Percentiles rank a stretch among this genome's conserved stretches.
phyloP scores from a whole-genome alignment of 2,329 filamentous ascomycete genomes.

The Colletotrichum horii region DNA sequence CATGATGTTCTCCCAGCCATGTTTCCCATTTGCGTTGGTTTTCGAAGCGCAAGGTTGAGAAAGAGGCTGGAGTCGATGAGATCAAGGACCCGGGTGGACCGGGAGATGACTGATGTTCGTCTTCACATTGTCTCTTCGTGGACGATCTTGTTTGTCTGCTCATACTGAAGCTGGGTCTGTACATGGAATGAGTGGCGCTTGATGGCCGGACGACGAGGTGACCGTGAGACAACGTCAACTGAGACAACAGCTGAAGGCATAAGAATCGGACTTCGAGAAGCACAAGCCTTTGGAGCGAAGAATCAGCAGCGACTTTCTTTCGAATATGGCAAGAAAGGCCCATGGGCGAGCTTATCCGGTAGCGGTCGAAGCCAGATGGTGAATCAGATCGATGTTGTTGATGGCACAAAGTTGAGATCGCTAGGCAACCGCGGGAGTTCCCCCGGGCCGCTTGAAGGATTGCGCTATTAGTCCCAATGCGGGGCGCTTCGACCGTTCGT shows the following conservation, averaged over 20 bases:
- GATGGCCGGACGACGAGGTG: neutral
- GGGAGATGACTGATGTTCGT: rapidly evolving
- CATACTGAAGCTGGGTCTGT: neutral
- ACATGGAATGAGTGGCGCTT: neutral
- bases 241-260: rapidly evolving
- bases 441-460: neutral
- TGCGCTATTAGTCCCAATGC: neutral
- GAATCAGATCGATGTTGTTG: neutral
- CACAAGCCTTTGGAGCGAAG: neutral
- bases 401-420: neutral
- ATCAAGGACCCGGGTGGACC: neutral
- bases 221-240: neutral
- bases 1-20: conserved; percentile 43
- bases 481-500: neutral
- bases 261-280: neutral
- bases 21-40: conserved; percentile 34
- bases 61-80: neutral
- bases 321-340: neutral
- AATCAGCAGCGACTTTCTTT: neutral
- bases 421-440: neutral
- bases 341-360: rapidly evolving
- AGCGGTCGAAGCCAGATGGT: neutral
- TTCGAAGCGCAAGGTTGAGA: conserved; percentile 31
- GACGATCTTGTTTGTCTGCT: neutral
- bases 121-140: neutral